Conservation (phyloP, 139 green algal species). For the Chlorella sp. region DNA sequence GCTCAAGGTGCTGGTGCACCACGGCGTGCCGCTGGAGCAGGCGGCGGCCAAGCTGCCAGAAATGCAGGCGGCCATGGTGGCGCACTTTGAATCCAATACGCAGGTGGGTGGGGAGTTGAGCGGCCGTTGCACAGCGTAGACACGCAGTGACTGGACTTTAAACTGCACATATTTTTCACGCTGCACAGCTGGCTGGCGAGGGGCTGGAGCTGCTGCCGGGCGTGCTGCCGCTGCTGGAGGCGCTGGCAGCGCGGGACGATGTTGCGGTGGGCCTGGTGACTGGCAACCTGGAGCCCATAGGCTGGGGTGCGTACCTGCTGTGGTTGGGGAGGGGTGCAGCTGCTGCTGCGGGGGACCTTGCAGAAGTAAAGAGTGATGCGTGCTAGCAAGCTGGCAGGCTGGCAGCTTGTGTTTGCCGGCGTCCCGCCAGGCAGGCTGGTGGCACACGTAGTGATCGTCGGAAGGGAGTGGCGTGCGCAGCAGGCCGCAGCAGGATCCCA, state of each 20-base stretch:
- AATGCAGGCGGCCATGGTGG: slow-evolving; percentile 59
- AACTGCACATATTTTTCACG: not conserved
- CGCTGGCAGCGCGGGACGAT: slow-evolving; percentile 42
- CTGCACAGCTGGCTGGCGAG: slow-evolving; percentile 35
- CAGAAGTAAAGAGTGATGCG: not conserved
- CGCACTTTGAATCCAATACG: slow-evolving; percentile 45
- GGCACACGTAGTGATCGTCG: too few species aligned
- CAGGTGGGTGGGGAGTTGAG: not conserved
- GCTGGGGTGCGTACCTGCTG: not conserved
- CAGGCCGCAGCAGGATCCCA: too few species aligned
- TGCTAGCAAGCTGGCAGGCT: not conserved
- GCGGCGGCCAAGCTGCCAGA: slow-evolving; percentile 47
- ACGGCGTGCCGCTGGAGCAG: slow-evolving; percentile 14
- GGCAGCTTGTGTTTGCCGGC: too few species aligned
- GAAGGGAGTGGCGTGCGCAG: too few species aligned
- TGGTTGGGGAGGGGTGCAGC: too few species aligned
- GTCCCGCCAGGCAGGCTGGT: too few species aligned
- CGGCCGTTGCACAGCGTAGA: not conserved
- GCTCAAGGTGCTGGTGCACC: slow-evolving; percentile 47
- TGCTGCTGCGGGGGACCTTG: too few species aligned
- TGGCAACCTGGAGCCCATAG: slow-evolving; percentile 94
- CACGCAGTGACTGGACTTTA: too few species aligned
- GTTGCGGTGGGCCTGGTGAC: slow-evolving; percentile 76
- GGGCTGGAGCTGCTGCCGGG: slow-evolving; percentile 73
- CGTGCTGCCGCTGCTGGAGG: slow-evolving; percentile 59